Conservation (phyloP, 495 filamentous ascomycete genomes). For the Penicillium cinerascens region DNA sequence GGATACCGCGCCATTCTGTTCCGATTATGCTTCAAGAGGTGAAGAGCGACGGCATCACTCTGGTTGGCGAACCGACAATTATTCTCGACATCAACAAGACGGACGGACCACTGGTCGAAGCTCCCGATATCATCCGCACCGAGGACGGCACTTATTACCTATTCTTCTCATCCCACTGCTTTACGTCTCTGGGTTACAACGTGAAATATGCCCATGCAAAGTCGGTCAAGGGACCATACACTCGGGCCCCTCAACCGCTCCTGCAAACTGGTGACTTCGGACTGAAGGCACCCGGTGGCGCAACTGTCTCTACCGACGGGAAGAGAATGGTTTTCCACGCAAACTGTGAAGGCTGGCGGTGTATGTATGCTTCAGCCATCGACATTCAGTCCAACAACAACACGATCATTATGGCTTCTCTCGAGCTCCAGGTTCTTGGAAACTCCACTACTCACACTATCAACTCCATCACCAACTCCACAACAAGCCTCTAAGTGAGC, state of each 20-base stretch:
- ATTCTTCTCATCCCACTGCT: conserved; percentile 59
- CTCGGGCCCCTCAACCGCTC: conserved; percentile 29
- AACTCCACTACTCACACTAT: conserved; percentile 2
- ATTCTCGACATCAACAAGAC: conserved; percentile 50
- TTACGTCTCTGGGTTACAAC: conserved; percentile 47
- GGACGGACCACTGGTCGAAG: conserved; percentile 60
- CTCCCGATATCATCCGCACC: conserved; percentile 48
- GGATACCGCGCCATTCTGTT: conserved; percentile 40
- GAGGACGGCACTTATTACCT: conserved; percentile 50
- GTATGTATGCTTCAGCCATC: conserved; percentile 31
- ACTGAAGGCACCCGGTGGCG: conserved; percentile 51
- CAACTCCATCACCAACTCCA: neutral
- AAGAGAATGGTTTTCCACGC: conserved; percentile 52
- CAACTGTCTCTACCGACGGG: conserved; percentile 40
- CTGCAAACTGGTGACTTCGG: conserved; percentile 39
- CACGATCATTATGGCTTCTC: conserved; percentile 12
- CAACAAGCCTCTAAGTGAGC: neutral
- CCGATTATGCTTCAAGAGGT: conserved; percentile 59
- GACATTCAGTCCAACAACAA: conserved; percentile 21
- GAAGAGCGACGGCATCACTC: conserved; percentile 48
- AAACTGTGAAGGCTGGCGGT: conserved; percentile 36
- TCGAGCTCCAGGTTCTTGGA: neutral
- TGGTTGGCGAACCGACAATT: conserved; percentile 42
- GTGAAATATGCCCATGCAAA: conserved; percentile 52
- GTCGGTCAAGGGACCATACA: conserved; percentile 46